These are phyloP conservation scores for Sclerotinia minor DNA, from an alignment of 2,329 filamentous ascomycete species.

Conservation along the genomic window DNA sequence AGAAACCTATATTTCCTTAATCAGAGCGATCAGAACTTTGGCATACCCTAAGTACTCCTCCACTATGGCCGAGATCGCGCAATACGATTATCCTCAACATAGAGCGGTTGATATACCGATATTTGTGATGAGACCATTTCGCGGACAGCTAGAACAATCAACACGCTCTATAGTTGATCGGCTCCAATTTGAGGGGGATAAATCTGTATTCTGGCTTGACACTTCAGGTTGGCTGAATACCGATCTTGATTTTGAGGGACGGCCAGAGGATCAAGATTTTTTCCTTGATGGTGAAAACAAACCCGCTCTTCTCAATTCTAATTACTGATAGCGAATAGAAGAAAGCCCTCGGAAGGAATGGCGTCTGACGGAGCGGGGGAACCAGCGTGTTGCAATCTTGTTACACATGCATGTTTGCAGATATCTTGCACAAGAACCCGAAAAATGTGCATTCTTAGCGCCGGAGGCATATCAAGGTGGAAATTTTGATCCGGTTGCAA, in stretches of 20 bases:
- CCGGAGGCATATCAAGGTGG: conserved; percentile 37
- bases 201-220: conserved; percentile 44
- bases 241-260: conserved; percentile 32
- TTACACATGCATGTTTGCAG: conserved; percentile 44
- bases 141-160: conserved; percentile 41
- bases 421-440: conserved; percentile 41
- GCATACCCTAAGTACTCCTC: conserved; percentile 34
- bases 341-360: conserved; percentile 35
- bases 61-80: conserved; percentile 25
- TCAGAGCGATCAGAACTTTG: conserved; percentile 41
- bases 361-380: conserved; percentile 41
- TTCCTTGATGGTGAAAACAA: conserved; percentile 37
- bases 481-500: conserved; percentile 29
- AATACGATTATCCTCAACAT: conserved; percentile 28
- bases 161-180: conserved; percentile 42
- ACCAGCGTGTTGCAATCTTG: conserved; percentile 43
- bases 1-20: conserved; percentile 42
- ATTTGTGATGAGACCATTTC: conserved; percentile 44
- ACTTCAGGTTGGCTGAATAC: conserved; percentile 45
- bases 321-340: conserved; percentile 25
- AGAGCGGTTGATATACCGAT: conserved; percentile 41
- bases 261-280: conserved; percentile 37
- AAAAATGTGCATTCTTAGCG: conserved; percentile 42
- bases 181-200: conserved; percentile 43
- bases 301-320: background rate